Conservation (phyloP, 176 grass and related monocot species). For the Ampelocalamus luodianensis region DNA sequence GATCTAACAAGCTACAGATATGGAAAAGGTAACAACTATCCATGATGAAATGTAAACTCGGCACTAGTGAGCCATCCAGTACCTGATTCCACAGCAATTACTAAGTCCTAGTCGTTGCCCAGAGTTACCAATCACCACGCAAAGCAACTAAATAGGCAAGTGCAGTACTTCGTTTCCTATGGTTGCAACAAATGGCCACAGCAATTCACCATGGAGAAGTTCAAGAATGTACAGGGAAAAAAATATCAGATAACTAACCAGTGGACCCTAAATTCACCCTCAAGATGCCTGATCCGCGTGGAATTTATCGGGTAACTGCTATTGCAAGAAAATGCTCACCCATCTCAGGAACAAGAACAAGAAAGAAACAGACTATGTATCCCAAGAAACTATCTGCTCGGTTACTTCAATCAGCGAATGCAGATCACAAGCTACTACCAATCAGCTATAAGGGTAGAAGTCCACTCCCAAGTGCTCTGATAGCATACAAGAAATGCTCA, state of each 20-base stretch:
- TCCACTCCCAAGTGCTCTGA: neutral
- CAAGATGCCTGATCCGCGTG: neutral
- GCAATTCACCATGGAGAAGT: neutral
- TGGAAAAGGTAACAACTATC: conserved; percentile 31
- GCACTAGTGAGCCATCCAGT: conserved; percentile 7
- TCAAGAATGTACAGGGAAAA: neutral
- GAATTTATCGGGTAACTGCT: neutral
- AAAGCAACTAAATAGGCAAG: neutral
- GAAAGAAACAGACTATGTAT: neutral
- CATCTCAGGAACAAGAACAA: conserved; percentile 1
- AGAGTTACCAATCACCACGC: conserved; percentile 14
- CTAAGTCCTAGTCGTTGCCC: conserved; percentile 27
- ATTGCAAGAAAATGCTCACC: neutral
- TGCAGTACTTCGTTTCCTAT: neutral
- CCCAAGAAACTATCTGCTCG: neutral
- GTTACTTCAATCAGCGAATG: neutral
- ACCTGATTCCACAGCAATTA: conserved; percentile 26
- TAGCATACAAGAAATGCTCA: neutral
- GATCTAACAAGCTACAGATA: conserved; percentile 52
- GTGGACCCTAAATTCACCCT: neutral
- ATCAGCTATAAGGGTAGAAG: neutral
- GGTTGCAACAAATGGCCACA: neutral
- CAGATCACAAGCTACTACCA: neutral
- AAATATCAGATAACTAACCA: neutral
- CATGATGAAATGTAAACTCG: conserved; percentile 34